These are phyloP conservation scores for Anthracocystis setariae DNA, from an alignment of 1,284 basidiomycete genomes.

Conservation along the genomic window DNA sequence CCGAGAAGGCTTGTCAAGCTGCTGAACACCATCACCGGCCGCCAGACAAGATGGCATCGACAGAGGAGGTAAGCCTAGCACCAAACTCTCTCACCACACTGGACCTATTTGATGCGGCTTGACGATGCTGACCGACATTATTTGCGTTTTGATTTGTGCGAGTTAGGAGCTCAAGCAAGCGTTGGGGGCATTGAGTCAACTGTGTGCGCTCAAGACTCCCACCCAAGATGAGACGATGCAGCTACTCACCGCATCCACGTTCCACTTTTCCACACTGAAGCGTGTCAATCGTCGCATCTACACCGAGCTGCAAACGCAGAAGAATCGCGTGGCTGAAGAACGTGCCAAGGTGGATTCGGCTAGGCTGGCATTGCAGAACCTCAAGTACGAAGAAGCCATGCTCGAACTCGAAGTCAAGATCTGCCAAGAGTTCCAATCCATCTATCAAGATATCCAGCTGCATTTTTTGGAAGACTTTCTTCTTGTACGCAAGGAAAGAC, in stretches of 20 bases:
- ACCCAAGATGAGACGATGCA: conserved; percentile 12
- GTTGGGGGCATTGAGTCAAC: conserved; percentile 11
- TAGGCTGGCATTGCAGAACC: conserved; percentile 36
- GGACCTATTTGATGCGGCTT: neutral
- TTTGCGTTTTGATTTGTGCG: neutral
- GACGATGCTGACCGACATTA: neutral
- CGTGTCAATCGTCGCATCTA: conserved; percentile 29
- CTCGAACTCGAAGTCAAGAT: conserved; percentile 38
- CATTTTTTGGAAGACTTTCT: conserved; percentile 30
- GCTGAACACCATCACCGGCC: neutral
- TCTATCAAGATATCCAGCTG: conserved; percentile 43
- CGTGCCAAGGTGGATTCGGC: conserved; percentile 35
- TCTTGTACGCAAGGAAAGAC: neutral
- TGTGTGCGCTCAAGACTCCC: conserved; percentile 22
- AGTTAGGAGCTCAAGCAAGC: conserved; percentile 24
- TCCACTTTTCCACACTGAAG: conserved; percentile 29
- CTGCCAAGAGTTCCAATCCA: conserved; percentile 47
- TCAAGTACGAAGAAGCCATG: conserved; percentile 49
- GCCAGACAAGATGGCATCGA: conserved; percentile 11
- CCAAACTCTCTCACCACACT: neutral
- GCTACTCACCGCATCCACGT: conserved; percentile 27
- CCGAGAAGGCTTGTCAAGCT: neutral
- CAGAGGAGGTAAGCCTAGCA: conserved; percentile 27
- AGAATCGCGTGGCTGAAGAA: conserved; percentile 28
- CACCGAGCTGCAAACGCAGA: conserved; percentile 26